Percentiles rank a stretch among this genome's conserved stretches.
Evolutionary conservation across 306 rosid species (phyloP).

Genomic region (Luffa acutangula): DNA sequence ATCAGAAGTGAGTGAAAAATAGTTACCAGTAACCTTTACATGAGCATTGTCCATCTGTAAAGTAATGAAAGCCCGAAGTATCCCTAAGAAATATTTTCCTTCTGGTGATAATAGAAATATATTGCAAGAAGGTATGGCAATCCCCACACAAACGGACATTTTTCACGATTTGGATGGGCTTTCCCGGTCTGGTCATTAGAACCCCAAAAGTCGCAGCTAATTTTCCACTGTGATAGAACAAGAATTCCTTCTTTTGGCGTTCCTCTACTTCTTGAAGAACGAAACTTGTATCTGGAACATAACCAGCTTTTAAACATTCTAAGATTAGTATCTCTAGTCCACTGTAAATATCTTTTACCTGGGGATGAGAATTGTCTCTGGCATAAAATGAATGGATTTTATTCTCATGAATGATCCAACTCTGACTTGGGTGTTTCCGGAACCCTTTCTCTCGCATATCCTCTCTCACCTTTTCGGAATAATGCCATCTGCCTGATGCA

Average conservation of each 20-base stretch:
- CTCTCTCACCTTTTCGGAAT: conserved; percentile 56
- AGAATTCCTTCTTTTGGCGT: conserved; percentile 54
- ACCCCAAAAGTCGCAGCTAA: conserved; percentile 38
- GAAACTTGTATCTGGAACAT: conserved; percentile 64
- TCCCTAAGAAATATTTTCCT: conserved; percentile 63
- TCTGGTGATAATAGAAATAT: conserved; percentile 48
- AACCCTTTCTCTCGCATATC: conserved; percentile 67
- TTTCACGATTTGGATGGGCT: conserved; percentile 60
- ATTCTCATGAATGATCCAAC: conserved; percentile 58
- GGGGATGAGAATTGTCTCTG: conserved; percentile 73
- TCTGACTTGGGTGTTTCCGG: conserved; percentile 61
- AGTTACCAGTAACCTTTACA: conserved; percentile 70
- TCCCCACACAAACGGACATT: conserved; percentile 78
- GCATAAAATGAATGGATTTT: conserved; percentile 67
- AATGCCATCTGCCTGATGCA: conserved; percentile 84
- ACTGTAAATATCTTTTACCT: conserved; percentile 55
- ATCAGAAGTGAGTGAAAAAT: not conserved
- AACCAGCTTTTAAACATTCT: conserved; percentile 75
- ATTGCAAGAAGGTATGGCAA: conserved; percentile 71
- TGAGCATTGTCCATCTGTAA: conserved; percentile 67
- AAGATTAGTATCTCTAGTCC: conserved; percentile 66
- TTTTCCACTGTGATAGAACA: conserved; percentile 63
- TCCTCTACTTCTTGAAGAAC: conserved; percentile 90
- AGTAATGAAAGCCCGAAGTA: conserved; percentile 75
- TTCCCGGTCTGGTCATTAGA: conserved; percentile 43